Base-by-base conservation (phyloP, 2,329 filamentous ascomycete genomes). In the Gnomoniopsis sp. region DNA sequence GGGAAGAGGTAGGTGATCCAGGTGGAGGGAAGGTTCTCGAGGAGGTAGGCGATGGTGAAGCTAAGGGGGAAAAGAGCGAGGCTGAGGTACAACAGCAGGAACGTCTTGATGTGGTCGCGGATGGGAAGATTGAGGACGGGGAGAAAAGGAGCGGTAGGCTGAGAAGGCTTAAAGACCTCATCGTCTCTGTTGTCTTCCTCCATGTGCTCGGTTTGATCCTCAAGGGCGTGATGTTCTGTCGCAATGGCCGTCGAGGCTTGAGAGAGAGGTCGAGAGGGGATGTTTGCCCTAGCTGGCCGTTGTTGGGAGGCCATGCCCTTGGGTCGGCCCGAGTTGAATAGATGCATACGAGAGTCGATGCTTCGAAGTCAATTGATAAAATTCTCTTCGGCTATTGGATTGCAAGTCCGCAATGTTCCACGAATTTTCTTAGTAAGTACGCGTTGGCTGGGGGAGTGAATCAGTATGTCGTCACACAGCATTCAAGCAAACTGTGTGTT, bases 71-170 rank as follows among this genome's bases (percentile, higher is more conserved):
- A 14, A 11, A 49, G 43, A 7, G 38, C 6, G 21, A 59, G 21
- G 17, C 60, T 59, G 23, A 59, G 38, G 38, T 15, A 12, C 4
- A 57, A 11, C 12, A 59, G 38, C 33, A 48, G 34, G 19, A 49
- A 48, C 22, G 57, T 62, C 14, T 57, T 62, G 57, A 56, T 33
- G 33, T 59, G 57, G 34, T 59, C 57, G 21, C 14, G 48, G 8
- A 49, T 14, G 3, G 47, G n/a, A 4, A 57, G 53, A 36, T 46
- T 30, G 14, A 49, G 38, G 11, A 51, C 46, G 19, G 15, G 47
- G 10, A 48, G 21, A 2, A 10, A 7, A 11, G 19, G 30, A n/a
- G 14, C 26, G 12, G 17, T n/a, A 23, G 14, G n/a, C 6, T 15
- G 34, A 19, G 4, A 4, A n/a, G 41, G 3, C 8, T 44, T 8